phyloP scores from a whole-genome alignment of 805 yeast species.

The Starmerella tilneyi region DNA sequence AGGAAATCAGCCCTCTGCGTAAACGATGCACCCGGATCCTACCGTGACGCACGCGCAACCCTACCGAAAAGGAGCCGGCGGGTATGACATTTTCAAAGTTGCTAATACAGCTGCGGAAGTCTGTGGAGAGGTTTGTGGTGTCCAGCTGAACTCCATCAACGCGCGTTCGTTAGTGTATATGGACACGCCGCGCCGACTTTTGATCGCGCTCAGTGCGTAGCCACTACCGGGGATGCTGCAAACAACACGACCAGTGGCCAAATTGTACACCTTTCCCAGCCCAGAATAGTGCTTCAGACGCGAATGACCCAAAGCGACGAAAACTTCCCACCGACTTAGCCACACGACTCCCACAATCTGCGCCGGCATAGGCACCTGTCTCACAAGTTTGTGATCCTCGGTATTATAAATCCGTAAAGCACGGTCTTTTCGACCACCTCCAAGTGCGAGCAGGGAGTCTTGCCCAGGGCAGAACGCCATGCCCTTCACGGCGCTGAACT shows the following conservation, averaged over 20 bases:
- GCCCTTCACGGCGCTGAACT: conserved; percentile 12
- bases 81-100: background rate
- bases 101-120: background rate
- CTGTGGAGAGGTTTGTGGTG: background rate
- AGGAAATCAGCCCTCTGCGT: too few species aligned
- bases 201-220: conserved; percentile 13
- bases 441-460: conserved; percentile 10
- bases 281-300: conserved; percentile 11
- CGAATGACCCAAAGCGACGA: conserved; percentile 20
- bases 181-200: conserved; percentile 13
- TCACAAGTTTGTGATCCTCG: background rate
- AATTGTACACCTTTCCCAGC: conserved; percentile 10
- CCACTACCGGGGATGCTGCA: conserved; percentile 17
- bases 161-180: conserved; percentile 8
- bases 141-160: conserved; percentile 10
- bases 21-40: too few species aligned
- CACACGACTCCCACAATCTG: conserved; percentile 18
- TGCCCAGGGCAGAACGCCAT: conserved; percentile 14
- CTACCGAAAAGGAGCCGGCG: background rate
- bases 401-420: conserved; percentile 9
- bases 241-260: conserved; percentile 5
- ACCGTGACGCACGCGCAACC: too few species aligned
- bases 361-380: conserved; percentile 14
- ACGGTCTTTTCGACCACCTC: conserved; percentile 19
- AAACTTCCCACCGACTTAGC: conserved; percentile 16